These are phyloP conservation scores for Baorangia bicolor DNA, from an alignment of 768 basidiomycete genomes.

Conservation along the genomic window DNA sequence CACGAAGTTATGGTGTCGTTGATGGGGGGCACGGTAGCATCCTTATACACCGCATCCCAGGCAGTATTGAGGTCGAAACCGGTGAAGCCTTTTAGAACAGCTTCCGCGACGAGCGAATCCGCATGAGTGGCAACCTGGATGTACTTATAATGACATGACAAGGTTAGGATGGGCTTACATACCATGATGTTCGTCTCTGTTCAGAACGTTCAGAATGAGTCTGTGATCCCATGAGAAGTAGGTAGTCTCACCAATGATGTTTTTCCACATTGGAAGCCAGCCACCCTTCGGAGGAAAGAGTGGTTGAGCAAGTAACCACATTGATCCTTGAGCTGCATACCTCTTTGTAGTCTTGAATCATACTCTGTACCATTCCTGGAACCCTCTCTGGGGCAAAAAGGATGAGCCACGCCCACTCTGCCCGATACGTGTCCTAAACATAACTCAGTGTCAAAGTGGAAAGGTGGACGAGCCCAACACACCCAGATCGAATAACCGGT, in stretches of 20 bases:
- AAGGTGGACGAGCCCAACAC: conserved; percentile 9
- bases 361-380: conserved; percentile 71
- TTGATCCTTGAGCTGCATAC: conserved; percentile 29
- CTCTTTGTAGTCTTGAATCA: conserved; percentile 76
- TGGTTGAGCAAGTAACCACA: background rate
- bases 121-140: conserved; percentile 72
- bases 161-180: background rate
- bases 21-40: conserved; percentile 61
- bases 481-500: conserved; percentile 84
- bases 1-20: conserved; percentile 54
- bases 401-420: conserved; percentile 77
- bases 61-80: conserved; percentile 64
- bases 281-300: conserved; percentile 47
- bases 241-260: conserved; percentile 54
- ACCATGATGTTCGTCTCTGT: conserved; percentile 84
- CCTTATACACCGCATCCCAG: conserved; percentile 75
- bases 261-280: conserved; percentile 92
- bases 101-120: conserved; percentile 74
- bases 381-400: conserved; percentile 76
- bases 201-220: background rate
- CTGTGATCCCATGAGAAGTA: background rate
- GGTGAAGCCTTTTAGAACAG: conserved; percentile 60
- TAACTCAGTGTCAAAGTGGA: background rate
- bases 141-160: background rate
- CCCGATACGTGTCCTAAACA: conserved; percentile 71